Conservation (phyloP, 169 alveolate species). For the Cryptosporidium xiaoi region DNA sequence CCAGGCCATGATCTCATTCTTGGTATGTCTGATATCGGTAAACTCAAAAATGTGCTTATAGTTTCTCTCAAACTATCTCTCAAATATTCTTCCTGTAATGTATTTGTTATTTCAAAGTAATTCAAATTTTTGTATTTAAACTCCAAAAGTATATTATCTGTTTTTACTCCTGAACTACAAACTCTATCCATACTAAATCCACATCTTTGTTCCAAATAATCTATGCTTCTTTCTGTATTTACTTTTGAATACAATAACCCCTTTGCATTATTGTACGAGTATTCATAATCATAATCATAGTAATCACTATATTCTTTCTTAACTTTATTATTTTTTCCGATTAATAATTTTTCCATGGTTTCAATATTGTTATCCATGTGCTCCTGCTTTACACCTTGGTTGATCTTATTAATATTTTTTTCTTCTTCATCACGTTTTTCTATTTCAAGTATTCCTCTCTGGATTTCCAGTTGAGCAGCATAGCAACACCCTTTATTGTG, state of each 20-base stretch:
- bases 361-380: too few relatives aligned
- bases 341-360: too few relatives aligned
- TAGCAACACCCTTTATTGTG: constrained; percentile 48
- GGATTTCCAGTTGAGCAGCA: constrained; percentile 52
- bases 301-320: neutral
- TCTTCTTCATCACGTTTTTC: neutral
- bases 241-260: neutral
- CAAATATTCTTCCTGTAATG: constrained; percentile 50
- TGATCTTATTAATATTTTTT: too few relatives aligned
- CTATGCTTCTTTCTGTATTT: constrained; percentile 40
- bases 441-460: constrained; percentile 36
- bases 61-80: constrained; percentile 50
- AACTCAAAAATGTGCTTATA: constrained; percentile 19
- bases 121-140: constrained; percentile 32
- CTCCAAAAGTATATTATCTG: constrained; percentile 37
- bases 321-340: too few relatives aligned
- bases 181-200: constrained; percentile 68
- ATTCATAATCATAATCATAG: neutral
- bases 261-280: too few relatives aligned
- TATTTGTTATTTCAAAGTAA: constrained; percentile 60
- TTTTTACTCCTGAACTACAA: constrained; percentile 66
- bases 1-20: constrained; percentile 74
- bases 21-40: constrained; percentile 56
- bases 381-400: too few relatives aligned
- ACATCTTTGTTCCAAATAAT: constrained; percentile 60